Percentiles rank a stretch among this genome's conserved stretches.
These are phyloP conservation scores for Apiospora arundinis DNA, from an alignment of 2,329 filamentous ascomycete genomes.

Conservation along the genomic window DNA sequence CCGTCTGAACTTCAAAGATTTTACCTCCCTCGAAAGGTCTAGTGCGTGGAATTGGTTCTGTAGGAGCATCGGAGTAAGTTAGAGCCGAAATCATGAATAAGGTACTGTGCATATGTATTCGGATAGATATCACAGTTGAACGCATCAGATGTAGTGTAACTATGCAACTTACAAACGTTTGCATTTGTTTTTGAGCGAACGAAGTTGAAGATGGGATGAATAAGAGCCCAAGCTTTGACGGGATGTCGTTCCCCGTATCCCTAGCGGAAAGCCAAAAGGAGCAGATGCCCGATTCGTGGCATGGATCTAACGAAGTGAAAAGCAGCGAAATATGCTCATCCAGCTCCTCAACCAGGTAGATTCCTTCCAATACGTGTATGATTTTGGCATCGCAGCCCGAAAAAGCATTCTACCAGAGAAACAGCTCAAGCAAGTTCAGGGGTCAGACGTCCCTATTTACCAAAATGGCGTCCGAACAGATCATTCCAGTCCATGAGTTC, in stretches of 20 bases:
- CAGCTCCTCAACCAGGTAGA: neutral
- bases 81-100: too few species aligned
- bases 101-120: too few species aligned
- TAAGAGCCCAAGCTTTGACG: neutral
- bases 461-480: neutral
- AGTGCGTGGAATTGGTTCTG: too few species aligned
- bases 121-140: too few species aligned
- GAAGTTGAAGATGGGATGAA: neutral
- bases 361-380: neutral
- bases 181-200: neutral
- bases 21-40: too few species aligned
- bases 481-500: neutral
- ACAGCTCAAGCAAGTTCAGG: neutral
- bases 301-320: neutral
- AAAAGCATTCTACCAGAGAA: neutral
- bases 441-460: neutral
- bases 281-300: neutral
- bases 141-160: too few species aligned
- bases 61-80: too few species aligned
- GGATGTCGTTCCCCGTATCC: neutral
- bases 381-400: too few species aligned
- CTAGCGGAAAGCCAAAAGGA: neutral
- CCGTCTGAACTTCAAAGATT: too few species aligned
- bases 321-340: neutral
- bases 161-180: too few species aligned